Evolutionary conservation across 805 yeast genomes (phyloP), one percentile per base, ranked within the genome.

Genomic region (Starmerella lactis-condensi): DNA sequence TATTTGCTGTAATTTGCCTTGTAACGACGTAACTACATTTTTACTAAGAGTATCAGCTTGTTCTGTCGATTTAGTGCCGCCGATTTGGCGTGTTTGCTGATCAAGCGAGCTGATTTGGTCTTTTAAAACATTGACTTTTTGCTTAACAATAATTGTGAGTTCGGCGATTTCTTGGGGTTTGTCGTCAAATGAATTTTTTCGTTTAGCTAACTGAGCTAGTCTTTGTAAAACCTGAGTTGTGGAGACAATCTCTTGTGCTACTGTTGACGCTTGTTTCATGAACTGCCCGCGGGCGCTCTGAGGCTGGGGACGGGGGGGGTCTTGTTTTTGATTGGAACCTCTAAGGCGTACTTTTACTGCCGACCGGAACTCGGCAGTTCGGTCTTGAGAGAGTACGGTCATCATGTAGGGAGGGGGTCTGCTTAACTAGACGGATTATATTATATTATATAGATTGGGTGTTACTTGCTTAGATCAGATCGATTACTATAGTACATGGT

Each of bases 111-210:
- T 71, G 41, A 77, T 62, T 38, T 64, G 64, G 45, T 73, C 70
- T 46, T 78, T 92, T 40, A 89, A 70, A 41, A 70, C 69, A 48
- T 82, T 72, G 30, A 89, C 72, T 46, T 77, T 92, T 52, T 89
- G 95, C 44, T 68, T 67, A 41, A 67, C 66, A 25, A 82, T 74
- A 43, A 73, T 77, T 1, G 98, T 83, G 40, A 89, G 60, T 52
- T 89, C 94, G 14, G 83, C 78, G 40, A 89, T 79, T 49, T 89
- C 96, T 11, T 79, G 73, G 1, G 96, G 95, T 42, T 76, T 73
- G 54, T 89, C 98, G 48, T 83, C 93, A 42, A 89, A 79, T 49
- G 85, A 56, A 13, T 94, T 92, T 50, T 82, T 83, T 44, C 82
- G 63, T 52, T 76, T 81, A 3, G 98, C 95, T 41, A 89, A 55